Percentiles rank a stretch among this genome's conserved stretches.
Evolutionary conservation across 2,329 filamentous ascomycete species (phyloP).

Genomic region (Ceratocystis eucalypticola): DNA sequence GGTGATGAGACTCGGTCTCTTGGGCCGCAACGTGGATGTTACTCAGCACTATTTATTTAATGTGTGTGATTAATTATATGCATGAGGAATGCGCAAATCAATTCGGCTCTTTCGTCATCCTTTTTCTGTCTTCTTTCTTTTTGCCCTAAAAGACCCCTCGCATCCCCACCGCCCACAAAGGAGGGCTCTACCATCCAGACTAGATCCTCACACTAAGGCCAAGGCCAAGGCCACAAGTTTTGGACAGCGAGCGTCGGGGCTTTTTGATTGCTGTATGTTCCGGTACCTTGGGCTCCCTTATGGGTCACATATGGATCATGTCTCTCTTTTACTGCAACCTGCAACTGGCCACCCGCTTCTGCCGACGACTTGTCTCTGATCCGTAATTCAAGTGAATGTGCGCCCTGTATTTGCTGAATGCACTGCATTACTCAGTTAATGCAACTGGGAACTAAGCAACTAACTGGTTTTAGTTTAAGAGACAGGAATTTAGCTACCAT

Average conservation of each 20-base stretch:
- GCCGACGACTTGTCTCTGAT: not conserved
- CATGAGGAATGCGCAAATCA: too few relatives aligned
- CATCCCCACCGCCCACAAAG: not conserved
- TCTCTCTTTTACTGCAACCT: not conserved
- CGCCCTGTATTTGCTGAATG: too few relatives aligned
- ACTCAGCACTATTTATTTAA: too few relatives aligned
- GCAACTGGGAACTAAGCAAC: too few relatives aligned
- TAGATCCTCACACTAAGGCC: not conserved
- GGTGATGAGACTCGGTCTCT: not conserved
- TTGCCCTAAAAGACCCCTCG: slow-evolving; percentile 1
- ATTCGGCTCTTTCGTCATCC: not conserved
- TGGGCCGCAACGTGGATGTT: too few relatives aligned
- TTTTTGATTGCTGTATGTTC: too few relatives aligned
- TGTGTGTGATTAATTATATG: too few relatives aligned
- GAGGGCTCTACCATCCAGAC: not conserved
- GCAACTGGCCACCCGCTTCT: not conserved
- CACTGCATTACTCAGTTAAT: too few relatives aligned
- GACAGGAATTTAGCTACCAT: too few relatives aligned
- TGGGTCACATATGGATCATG: not conserved
- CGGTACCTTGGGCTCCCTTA: not conserved
- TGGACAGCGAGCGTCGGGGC: not conserved
- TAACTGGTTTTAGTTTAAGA: too few relatives aligned
- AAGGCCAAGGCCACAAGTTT: not conserved
- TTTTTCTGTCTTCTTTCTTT: not conserved
- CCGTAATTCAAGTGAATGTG: too few relatives aligned